A percentile compares a stretch with the other conserved stretches of the same genome.
These are phyloP conservation scores for Suaeda aralocaspica DNA, from an alignment of 148 eudicot species.

Conservation along the genomic window DNA sequence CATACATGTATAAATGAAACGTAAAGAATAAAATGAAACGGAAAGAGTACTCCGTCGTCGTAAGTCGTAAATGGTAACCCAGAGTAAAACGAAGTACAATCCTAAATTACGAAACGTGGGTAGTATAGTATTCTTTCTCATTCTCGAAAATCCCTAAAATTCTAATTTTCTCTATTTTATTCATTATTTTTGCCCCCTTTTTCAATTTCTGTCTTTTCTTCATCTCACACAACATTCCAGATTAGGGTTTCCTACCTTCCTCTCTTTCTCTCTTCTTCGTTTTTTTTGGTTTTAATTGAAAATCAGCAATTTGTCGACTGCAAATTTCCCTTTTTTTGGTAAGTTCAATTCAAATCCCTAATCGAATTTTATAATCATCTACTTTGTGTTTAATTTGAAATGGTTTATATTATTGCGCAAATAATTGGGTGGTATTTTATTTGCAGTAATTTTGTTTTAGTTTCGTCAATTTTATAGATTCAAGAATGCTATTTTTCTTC, in stretches of 20 bases:
- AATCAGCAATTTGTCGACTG: constrained; percentile 12
- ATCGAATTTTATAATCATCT: not conserved
- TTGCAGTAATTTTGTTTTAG: not conserved
- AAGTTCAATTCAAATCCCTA: constrained; percentile 9
- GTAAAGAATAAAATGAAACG: too few species aligned
- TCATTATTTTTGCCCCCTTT: not conserved
- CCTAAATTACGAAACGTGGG: too few species aligned
- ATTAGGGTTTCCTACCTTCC: constrained; percentile 43
- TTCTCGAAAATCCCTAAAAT: too few species aligned
- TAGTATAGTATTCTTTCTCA: too few species aligned
- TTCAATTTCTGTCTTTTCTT: not conserved
- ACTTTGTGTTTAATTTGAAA: not conserved
- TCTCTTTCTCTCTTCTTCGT: constrained; percentile 5
- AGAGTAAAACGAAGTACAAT: too few species aligned
- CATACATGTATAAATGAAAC: too few species aligned
- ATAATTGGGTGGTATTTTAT: not conserved
- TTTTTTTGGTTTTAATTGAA: not conserved
- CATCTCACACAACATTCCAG: constrained; percentile 28
- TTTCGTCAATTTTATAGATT: not conserved
- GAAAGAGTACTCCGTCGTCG: too few species aligned
- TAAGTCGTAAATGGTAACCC: too few species aligned
- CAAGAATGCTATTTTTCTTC: not conserved
- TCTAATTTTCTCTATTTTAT: not conserved
- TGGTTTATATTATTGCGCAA: not conserved
- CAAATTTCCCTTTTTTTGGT: constrained; percentile 23